Evolutionary conservation across 352 stramenopile species (phyloP).

Genomic region (Phytophthora macrochlamydospora): DNA sequence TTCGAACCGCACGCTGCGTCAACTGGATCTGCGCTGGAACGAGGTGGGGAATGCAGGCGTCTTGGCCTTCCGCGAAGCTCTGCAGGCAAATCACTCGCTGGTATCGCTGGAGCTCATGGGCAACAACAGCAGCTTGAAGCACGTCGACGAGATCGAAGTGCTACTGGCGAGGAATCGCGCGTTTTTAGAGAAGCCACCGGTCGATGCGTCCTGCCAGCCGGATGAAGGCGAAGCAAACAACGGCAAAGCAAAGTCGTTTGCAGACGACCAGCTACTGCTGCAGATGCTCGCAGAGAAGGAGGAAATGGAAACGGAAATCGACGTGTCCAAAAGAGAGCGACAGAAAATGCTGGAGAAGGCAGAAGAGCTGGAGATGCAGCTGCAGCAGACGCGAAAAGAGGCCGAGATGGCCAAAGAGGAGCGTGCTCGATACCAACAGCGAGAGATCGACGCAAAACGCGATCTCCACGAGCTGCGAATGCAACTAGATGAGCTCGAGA

Average conservation of each 20-base stretch:
- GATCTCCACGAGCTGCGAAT: conserved; percentile 66
- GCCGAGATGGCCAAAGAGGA: conserved; percentile 53
- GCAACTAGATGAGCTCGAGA: conserved; percentile 77
- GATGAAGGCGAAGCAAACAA: conserved; percentile 28
- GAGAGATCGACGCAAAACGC: conserved; percentile 60
- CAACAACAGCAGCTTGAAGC: conserved; percentile 80
- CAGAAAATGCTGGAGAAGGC: conserved; percentile 60
- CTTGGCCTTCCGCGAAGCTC: conserved; percentile 66
- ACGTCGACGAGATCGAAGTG: conserved; percentile 67
- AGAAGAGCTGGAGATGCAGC: conserved; percentile 55
- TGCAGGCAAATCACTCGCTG: conserved; percentile 76
- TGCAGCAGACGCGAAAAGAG: conserved; percentile 55
- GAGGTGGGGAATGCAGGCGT: conserved; percentile 78
- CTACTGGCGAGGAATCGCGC: conserved; percentile 64
- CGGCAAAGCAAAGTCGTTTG: conserved; percentile 6
- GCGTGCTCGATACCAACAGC: conserved; percentile 64
- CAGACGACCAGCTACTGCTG: conserved; percentile 60
- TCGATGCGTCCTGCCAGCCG: conserved; percentile 32
- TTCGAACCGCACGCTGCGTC: conserved; percentile 67
- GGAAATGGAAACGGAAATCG: conserved; percentile 45
- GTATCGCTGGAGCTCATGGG: conserved; percentile 68
- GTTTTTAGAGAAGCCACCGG: conserved; percentile 27
- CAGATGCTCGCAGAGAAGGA: conserved; percentile 78
- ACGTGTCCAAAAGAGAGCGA: conserved; percentile 46
- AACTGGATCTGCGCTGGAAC: conserved; percentile 86